A percentile compares a stretch with the other conserved stretches of the same genome.
Evolutionary conservation across 441 rosid species (phyloP).

Genomic region (Populus hybrid): DNA sequence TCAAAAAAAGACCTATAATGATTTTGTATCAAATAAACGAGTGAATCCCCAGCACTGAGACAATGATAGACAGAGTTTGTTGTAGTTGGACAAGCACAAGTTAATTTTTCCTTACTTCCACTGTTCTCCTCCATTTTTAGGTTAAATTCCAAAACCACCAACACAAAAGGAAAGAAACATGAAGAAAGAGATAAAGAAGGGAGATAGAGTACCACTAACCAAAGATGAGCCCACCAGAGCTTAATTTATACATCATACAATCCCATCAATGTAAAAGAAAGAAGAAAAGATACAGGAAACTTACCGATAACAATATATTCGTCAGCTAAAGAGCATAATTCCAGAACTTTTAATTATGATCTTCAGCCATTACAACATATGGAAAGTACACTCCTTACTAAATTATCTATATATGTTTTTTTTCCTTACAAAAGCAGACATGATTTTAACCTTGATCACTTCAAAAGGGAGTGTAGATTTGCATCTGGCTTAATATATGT

Average conservation of each 20-base stretch:
- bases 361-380: neutral
- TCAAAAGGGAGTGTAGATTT: constrained; percentile 50
- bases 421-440: neutral
- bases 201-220: neutral
- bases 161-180: neutral
- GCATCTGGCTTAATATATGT: constrained; percentile 70
- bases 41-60: neutral
- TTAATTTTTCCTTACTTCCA: neutral
- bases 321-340: neutral
- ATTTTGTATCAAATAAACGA: neutral
- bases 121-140: neutral
- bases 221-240: neutral
- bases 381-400: neutral
- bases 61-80: neutral
- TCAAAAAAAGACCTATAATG: too few relatives aligned
- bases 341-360: too few relatives aligned
- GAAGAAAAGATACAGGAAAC: neutral
- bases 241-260: too few relatives aligned
- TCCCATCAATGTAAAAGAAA: neutral
- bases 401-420: too few relatives aligned
- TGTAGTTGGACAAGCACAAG: neutral
- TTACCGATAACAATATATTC: too few relatives aligned
- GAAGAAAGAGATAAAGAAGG: neutral
- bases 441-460: neutral
- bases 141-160: neutral